Evolutionary conservation across 805 yeast genomes (phyloP).

Genomic region (Wickerhamiella domercqiae): DNA sequence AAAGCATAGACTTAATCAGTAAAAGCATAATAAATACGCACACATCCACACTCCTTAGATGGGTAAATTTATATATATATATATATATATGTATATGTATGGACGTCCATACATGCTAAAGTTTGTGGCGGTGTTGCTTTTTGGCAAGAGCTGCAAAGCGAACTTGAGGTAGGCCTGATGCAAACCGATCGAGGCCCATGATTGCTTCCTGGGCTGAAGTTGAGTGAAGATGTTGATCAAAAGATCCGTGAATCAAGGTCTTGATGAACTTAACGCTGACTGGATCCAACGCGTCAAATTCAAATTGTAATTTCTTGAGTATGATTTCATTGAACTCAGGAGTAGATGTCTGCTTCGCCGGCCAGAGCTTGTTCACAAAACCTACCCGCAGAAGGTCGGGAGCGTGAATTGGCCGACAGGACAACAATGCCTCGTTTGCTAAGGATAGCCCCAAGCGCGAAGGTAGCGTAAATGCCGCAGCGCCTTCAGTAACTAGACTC

Average conservation of each 20-base stretch:
- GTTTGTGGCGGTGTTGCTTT: constrained; percentile 46
- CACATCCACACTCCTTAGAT: not conserved
- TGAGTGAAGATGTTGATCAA: constrained; percentile 26
- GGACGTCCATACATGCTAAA: constrained; percentile 23
- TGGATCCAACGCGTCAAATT: constrained; percentile 33
- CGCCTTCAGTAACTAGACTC: constrained; percentile 76
- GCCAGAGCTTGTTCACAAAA: constrained; percentile 43
- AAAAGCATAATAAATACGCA: too few relatives aligned
- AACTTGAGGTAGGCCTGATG: constrained; percentile 55
- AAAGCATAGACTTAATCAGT: too few relatives aligned
- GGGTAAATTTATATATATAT: not conserved
- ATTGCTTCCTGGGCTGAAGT: constrained; percentile 53
- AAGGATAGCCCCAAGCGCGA: constrained; percentile 55
- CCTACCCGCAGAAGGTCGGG: constrained; percentile 42
- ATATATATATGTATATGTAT: not conserved
- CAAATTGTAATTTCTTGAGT: constrained; percentile 24
- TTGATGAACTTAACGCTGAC: constrained; percentile 34
- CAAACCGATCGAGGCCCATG: constrained; percentile 55
- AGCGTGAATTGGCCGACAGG: constrained; percentile 50
- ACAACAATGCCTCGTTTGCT: constrained; percentile 57
- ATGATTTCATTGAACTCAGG: constrained; percentile 35
- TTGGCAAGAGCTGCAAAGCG: constrained; percentile 42
- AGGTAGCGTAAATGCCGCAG: constrained; percentile 51
- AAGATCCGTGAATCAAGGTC: constrained; percentile 26
- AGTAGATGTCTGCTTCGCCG: constrained; percentile 24